A percentile compares a stretch with the other conserved stretches of the same genome.
Evolutionary conservation across 2,329 filamentous ascomycete genomes (phyloP).

Genomic region (Penicillium sp.): DNA sequence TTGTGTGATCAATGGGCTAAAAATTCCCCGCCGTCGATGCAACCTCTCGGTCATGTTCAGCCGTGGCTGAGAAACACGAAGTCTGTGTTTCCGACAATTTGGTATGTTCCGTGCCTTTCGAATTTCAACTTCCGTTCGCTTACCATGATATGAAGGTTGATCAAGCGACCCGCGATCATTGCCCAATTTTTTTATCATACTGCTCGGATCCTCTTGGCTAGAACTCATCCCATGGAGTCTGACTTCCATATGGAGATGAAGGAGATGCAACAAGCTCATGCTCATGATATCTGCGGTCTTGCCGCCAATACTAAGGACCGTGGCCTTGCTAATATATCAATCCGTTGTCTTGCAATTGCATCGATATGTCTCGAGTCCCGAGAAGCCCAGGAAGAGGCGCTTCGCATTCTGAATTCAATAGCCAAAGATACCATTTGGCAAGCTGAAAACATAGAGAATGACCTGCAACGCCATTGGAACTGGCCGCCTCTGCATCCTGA

Average conservation of each 20-base stretch:
- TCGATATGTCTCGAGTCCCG: slow-evolving; percentile 71
- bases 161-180: slow-evolving; percentile 80
- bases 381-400: slow-evolving; percentile 78
- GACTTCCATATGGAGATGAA: slow-evolving; percentile 69
- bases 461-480: slow-evolving; percentile 77
- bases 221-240: slow-evolving; percentile 72
- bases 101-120: slow-evolving; percentile 56
- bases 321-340: slow-evolving; percentile 77
- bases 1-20: slow-evolving; percentile 83
- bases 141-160: slow-evolving; percentile 61
- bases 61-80: slow-evolving; percentile 68
- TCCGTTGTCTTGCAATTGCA: slow-evolving; percentile 78
- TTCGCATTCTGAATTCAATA: slow-evolving; percentile 76
- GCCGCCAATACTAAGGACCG: slow-evolving; percentile 81
- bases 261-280: slow-evolving; percentile 71
- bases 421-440: slow-evolving; percentile 78
- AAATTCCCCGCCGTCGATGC: slow-evolving; percentile 81
- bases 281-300: slow-evolving; percentile 86
- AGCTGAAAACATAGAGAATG: slow-evolving; percentile 70
- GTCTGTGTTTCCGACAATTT: slow-evolving; percentile 84
- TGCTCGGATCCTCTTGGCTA: slow-evolving; percentile 77
- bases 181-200: slow-evolving; percentile 89
- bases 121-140: not conserved
- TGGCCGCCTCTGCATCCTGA: slow-evolving; percentile 58
- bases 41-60: slow-evolving; percentile 77